Base-by-base conservation (phyloP, 805 yeast genomes). In the Saturnispora ahearnii region DNA sequence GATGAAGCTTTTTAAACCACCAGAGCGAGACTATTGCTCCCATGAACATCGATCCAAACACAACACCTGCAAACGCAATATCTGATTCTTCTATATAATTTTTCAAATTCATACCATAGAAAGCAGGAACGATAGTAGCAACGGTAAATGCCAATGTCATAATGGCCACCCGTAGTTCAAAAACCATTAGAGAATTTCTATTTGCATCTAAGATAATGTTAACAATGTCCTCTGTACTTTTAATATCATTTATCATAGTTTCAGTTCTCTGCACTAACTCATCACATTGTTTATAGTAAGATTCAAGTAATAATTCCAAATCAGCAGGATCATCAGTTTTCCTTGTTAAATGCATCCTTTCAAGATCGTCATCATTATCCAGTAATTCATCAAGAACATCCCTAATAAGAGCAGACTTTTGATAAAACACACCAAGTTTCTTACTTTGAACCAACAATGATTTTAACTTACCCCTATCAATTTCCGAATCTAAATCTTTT, bases 191-290 rank as follows among this genome's bases (percentile, higher is more conserved):
- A 3, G 95, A 79, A 66, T 90, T 90, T 69, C 97, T 79, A 60
- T 88, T 88, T 2, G 96, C 87, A 64, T 90, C 97, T 49, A 90
- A 66, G 53, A 90, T 89, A 59, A 90, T 89, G 61, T 89, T 89
- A 52, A 87, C 90, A 61, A 90, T 87, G 59, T 90, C 97, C 62
- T 89, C 96, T 0, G 97, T 90, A 13, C 93, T 86, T 60, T 81
- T 81, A 57, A 90, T 87, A 61, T 90, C 95, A 57, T 81, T 82
- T 21, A 86, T 78, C 50, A 89, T 69, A 4, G 91, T 82, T 41
- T 87, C 95, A 0, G 95, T 82, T 57, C 86, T 91, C 64, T 90
- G 97, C 6, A 89, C 96, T 57, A 85, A 81, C 68, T 90, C 97
- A 61, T 90, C 96, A 62, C 91, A 84, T 58, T 89, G 96, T 52